Conservation (phyloP, 768 basidiomycete species). For the Lactarius hatsudake region DNA sequence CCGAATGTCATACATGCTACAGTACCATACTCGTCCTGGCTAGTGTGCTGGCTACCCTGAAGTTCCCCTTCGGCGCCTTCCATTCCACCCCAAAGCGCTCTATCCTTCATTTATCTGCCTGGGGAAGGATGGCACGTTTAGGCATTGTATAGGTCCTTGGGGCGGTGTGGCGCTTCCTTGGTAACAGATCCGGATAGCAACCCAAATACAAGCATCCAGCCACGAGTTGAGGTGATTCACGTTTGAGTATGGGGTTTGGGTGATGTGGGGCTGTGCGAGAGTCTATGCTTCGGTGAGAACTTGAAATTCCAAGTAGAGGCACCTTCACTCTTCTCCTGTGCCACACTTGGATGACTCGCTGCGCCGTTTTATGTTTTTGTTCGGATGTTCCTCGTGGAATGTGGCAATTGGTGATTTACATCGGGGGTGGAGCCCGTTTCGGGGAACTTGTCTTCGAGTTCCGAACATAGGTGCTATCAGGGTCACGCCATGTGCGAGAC, state of each 20-base stretch:
- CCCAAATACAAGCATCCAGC: neutral
- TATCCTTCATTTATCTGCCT: neutral
- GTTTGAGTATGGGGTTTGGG: neutral
- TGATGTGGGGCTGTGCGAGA: neutral
- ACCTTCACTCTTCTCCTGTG: neutral
- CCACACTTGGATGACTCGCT: neutral
- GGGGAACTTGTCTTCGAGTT: neutral
- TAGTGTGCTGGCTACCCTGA: neutral
- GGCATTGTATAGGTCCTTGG: neutral
- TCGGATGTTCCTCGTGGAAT: neutral
- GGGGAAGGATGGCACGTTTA: neutral
- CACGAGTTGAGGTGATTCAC: neutral
- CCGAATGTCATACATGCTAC: neutral
- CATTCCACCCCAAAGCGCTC: slow-evolving; percentile 1
- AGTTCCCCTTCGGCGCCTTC: neutral
- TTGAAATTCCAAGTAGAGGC: neutral
- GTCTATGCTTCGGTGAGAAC: neutral
- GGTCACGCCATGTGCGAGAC: neutral
- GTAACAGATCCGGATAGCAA: neutral
- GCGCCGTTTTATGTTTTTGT: neutral
- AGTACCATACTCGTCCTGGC: slow-evolving; percentile 12
- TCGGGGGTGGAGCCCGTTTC: neutral
- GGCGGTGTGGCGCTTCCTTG: neutral
- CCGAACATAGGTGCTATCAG: neutral
- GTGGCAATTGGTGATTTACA: neutral